Conservation (phyloP, 2,329 filamentous ascomycete species). For the Stylonectria norvegica region DNA sequence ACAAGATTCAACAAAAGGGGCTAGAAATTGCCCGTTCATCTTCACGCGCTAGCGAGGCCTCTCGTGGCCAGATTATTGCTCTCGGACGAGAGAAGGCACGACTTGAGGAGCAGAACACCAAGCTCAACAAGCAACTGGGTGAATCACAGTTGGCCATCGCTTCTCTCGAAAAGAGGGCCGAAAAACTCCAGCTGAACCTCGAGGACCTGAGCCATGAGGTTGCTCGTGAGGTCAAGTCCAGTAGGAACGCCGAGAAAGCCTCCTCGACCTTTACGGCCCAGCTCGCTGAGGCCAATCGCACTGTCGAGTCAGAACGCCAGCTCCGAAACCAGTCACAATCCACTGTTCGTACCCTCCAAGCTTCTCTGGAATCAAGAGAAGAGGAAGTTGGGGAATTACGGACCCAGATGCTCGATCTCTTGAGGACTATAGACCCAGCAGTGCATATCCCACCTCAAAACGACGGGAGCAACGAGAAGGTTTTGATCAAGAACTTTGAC, state of each 20-base stretch:
- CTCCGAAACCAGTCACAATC: slow-evolving; percentile 79
- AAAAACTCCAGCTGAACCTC: slow-evolving; percentile 82
- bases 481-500: slow-evolving; percentile 72
- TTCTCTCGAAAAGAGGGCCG: slow-evolving; percentile 87
- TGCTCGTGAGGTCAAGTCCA: slow-evolving; percentile 82
- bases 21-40: slow-evolving; percentile 90
- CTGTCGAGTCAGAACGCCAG: slow-evolving; percentile 85
- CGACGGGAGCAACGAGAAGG: slow-evolving; percentile 58
- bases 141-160: slow-evolving; percentile 80
- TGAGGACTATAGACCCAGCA: slow-evolving; percentile 83
- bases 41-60: slow-evolving; percentile 79
- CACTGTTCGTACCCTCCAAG: slow-evolving; percentile 77
- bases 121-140: slow-evolving; percentile 77
- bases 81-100: slow-evolving; percentile 81
- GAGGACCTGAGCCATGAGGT: slow-evolving; percentile 94
- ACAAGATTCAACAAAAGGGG: slow-evolving; percentile 96
- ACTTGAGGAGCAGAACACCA: slow-evolving; percentile 77
- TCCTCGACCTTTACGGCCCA: slow-evolving; percentile 77
- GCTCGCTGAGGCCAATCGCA: slow-evolving; percentile 83
- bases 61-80: slow-evolving; percentile 70
- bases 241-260: slow-evolving; percentile 83
- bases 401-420: slow-evolving; percentile 73
- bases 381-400: slow-evolving; percentile 78
- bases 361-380: slow-evolving; percentile 73
- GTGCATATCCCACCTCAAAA: slow-evolving; percentile 61